phyloP scores from a whole-genome alignment of 371 early-diverging fungal species.

The Rhizopus arrhizus region DNA sequence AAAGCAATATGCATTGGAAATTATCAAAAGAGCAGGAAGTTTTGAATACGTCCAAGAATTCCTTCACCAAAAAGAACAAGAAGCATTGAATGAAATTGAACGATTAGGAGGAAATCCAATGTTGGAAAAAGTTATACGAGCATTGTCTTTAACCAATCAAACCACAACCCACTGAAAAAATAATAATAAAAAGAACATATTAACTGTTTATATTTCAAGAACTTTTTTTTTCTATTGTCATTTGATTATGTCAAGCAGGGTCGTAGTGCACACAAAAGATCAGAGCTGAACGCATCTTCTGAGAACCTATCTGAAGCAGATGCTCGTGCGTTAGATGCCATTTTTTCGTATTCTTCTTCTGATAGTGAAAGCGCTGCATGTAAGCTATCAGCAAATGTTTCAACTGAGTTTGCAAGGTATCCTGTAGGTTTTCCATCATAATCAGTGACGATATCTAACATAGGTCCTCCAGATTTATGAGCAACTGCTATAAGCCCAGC shows the following conservation, averaged over 20 bases:
- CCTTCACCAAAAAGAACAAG: constrained; percentile 60
- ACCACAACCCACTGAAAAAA: background rate
- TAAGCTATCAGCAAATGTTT: constrained; percentile 70
- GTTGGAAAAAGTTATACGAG: constrained; percentile 56
- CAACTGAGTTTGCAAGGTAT: constrained; percentile 67
- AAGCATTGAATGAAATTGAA: constrained; percentile 61
- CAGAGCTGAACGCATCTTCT: constrained; percentile 63
- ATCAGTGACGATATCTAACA: constrained; percentile 83
- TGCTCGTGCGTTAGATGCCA: constrained; percentile 67
- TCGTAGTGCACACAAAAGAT: constrained; percentile 44
- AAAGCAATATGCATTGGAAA: constrained; percentile 83
- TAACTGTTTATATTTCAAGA: background rate
- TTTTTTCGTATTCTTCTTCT: constrained; percentile 39
- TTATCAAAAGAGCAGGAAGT: constrained; percentile 75
- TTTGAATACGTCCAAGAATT: constrained; percentile 76
- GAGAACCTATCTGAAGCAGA: constrained; percentile 71
- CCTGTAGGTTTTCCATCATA: constrained; percentile 53
- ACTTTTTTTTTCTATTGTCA: background rate
- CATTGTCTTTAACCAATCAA: constrained; percentile 8
- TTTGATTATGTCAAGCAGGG: constrained; percentile 28
- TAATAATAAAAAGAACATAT: background rate
- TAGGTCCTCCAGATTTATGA: constrained; percentile 94
- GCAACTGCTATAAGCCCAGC: constrained; percentile 90
- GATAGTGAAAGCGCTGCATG: constrained; percentile 50
- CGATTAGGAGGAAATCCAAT: constrained; percentile 78